These are phyloP conservation scores for Tolypocladium tropicale DNA, from an alignment of 2,329 filamentous ascomycete species.

Conservation along the genomic window DNA sequence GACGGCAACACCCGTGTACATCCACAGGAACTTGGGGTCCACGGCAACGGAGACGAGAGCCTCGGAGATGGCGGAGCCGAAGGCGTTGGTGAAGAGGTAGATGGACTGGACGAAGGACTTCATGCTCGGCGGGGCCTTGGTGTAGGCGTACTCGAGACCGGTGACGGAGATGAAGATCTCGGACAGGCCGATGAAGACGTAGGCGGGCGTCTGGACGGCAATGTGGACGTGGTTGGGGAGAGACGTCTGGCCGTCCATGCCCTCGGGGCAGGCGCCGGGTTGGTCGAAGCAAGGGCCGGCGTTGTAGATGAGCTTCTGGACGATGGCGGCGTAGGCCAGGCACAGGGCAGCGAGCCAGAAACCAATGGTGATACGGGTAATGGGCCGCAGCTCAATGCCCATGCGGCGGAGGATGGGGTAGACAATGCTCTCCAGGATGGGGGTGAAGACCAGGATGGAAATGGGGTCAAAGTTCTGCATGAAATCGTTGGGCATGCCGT, in stretches of 20 bases:
- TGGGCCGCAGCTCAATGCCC: constrained; percentile 52
- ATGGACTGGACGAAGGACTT: constrained; percentile 49
- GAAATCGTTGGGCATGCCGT: constrained; percentile 60
- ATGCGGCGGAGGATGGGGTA: constrained; percentile 50
- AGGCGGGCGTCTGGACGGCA: constrained; percentile 42
- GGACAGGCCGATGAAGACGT: constrained; percentile 45
- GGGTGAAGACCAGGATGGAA: constrained; percentile 56
- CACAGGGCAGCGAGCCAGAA: constrained; percentile 44
- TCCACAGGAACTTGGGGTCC: constrained; percentile 57
- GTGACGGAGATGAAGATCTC: constrained; percentile 59
- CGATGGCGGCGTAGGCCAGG: constrained; percentile 48
- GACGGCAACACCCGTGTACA: constrained; percentile 49
- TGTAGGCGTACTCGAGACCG: constrained; percentile 63
- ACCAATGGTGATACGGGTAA: constrained; percentile 55
- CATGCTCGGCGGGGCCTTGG: constrained; percentile 62
- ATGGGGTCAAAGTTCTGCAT: constrained; percentile 60
- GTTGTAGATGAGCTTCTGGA: constrained; percentile 51
- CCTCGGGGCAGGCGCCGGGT: constrained; percentile 27
- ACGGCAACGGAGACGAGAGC: constrained; percentile 48
- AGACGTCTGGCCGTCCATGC: constrained; percentile 17
- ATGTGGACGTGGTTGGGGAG: constrained; percentile 39
- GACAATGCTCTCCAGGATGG: constrained; percentile 48
- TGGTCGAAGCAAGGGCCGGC: constrained; percentile 38
- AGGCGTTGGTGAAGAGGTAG: constrained; percentile 50
- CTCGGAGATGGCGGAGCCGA: constrained; percentile 49